These are phyloP conservation scores for Hemisphaericaspora subhashii DNA, from an alignment of 1,139 yeast species.

Conservation along the genomic window DNA sequence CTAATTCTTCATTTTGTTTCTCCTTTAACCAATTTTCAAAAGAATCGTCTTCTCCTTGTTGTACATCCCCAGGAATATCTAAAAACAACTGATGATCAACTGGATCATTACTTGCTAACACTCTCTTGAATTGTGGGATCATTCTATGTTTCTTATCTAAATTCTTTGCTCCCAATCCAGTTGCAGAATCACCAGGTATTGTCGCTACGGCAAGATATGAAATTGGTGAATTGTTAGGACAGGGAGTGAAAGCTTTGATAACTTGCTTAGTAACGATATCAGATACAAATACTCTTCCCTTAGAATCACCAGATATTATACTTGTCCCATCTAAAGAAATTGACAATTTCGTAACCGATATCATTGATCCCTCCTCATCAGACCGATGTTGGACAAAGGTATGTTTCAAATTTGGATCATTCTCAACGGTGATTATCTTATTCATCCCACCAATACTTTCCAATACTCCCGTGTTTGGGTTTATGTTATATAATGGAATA, in stretches of 20 bases:
- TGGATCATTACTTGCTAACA: slow-evolving; percentile 44
- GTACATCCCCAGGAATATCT: slow-evolving; percentile 34
- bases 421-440: slow-evolving; percentile 50
- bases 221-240: slow-evolving; percentile 46
- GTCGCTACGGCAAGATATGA: slow-evolving; percentile 24
- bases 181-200: slow-evolving; percentile 14
- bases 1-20: slow-evolving; percentile 52
- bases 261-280: slow-evolving; percentile 82
- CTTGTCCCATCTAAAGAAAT: slow-evolving; percentile 77
- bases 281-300: slow-evolving; percentile 66
- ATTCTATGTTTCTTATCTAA: slow-evolving; percentile 41
- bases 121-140: slow-evolving; percentile 62
- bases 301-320: slow-evolving; percentile 70
- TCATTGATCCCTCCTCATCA: slow-evolving; percentile 9
- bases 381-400: slow-evolving; percentile 62
- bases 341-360: slow-evolving; percentile 48
- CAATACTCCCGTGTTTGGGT: slow-evolving; percentile 40
- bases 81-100: slow-evolving; percentile 50
- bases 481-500: slow-evolving; percentile 55
- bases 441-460: slow-evolving; percentile 60
- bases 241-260: slow-evolving; percentile 60
- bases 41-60: slow-evolving; percentile 13
- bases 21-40: slow-evolving; percentile 45
- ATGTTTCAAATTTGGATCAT: slow-evolving; percentile 49
- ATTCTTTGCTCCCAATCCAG: slow-evolving; percentile 14